phyloP scores from a whole-genome alignment of 805 yeast genomes.

The Spathaspora hagerdaliae region DNA sequence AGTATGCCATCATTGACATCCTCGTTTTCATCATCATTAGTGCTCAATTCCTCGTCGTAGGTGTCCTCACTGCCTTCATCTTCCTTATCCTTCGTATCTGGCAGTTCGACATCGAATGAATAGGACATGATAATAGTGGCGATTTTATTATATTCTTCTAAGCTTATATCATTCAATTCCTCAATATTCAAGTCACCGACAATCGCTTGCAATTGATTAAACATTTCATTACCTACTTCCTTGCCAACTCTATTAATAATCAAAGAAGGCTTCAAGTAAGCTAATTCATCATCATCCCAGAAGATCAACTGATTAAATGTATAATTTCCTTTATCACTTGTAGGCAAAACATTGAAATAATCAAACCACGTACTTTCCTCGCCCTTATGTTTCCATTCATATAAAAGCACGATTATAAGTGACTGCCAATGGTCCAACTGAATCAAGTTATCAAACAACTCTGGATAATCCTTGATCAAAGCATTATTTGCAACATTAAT shows the following conservation, averaged over 20 bases:
- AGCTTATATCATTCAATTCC: conserved; percentile 28
- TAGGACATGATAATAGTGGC: conserved; percentile 86
- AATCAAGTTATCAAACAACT: conserved; percentile 29
- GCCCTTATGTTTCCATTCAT: conserved; percentile 47
- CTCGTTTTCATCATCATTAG: conserved; percentile 9
- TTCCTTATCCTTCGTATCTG: conserved; percentile 22
- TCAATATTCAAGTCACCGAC: conserved; percentile 21
- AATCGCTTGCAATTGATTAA: conserved; percentile 37
- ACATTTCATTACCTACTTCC: conserved; percentile 61
- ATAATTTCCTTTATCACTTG: conserved; percentile 21
- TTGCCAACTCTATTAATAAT: conserved; percentile 70
- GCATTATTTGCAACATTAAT: conserved; percentile 59
- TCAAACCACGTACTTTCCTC: conserved; percentile 58
- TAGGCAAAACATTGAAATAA: conserved; percentile 72
- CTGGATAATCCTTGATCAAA: conserved; percentile 29
- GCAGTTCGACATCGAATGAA: conserved; percentile 75
- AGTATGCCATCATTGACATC: conserved; percentile 1
- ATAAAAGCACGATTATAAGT: conserved; percentile 62
- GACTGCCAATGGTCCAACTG: conserved; percentile 65
- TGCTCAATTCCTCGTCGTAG: conserved; percentile 12
- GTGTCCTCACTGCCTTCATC: conserved; percentile 22
- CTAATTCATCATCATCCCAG: conserved; percentile 66
- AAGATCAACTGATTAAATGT: conserved; percentile 68
- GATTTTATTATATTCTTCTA: conserved; percentile 61
- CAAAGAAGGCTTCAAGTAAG: conserved; percentile 61